Evolutionary conservation across 495 filamentous ascomycete species (phyloP), one percentile per base, ranked within the genome.

Genomic region (Penicillium herquei): DNA sequence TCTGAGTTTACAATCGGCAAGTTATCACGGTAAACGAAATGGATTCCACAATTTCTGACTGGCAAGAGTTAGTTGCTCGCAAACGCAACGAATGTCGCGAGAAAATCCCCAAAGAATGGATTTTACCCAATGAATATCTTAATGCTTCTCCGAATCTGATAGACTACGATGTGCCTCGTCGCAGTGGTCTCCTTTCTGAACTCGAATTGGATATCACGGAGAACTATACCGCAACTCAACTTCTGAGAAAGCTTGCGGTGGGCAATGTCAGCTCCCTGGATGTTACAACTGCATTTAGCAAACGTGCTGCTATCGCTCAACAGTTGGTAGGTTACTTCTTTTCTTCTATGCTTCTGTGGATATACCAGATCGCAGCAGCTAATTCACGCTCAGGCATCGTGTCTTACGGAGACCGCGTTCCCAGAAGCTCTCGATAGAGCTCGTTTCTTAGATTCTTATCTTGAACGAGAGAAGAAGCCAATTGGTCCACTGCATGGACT

Each of bases 401-500:
- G 79, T 18, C 76, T 83, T 55, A 84, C 84, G 47, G 70, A 79
- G 13, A 65, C 69, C 8, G 85, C 83, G 6, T 80, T 83, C 6
- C 62, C 65, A 8, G 55, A 72, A 21, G 76, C 74, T 8, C 61
- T 90, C 1, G 58, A 61, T 8, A 74, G 72, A 14, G 87, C 87
- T 1, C 69, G 70, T 41, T 68, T 74, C n/a, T 78, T 88, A 2
- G 87, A 89, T 64, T 56, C 60, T 3, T 75, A 84, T 58, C 70
- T 74, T 11, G 57, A 56, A 0, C 53, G 71, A 32, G 56, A 82
- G 46, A 67, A 71, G 9, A 70, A 68, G 40, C 67, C 75, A 12
- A 48, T 77, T 10, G 79, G 81, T 9, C 82, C 83, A 0, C 70
- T 87, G 1, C 83, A 87, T 56, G 84, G 84, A 14, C 60, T 87